phyloP scores from a whole-genome alignment of 352 stramenopile genomes.

The Pythium aristosporum region DNA sequence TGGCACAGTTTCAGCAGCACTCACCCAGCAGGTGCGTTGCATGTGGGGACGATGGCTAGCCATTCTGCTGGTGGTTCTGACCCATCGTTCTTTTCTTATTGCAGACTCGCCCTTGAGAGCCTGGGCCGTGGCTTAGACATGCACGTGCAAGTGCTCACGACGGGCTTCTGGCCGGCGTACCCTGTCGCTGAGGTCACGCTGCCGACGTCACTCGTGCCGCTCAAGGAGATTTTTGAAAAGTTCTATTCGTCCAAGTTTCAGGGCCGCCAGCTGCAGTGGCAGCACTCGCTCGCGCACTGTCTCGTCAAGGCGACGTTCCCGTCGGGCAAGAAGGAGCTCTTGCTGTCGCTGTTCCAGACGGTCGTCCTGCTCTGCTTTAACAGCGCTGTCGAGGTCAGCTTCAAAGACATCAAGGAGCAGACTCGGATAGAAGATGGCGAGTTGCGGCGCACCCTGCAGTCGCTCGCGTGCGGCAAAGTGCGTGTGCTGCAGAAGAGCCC shows the following conservation, averaged over 20 bases:
- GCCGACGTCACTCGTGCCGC: constrained; percentile 49
- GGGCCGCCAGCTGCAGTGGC: constrained; percentile 89
- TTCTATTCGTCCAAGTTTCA: constrained; percentile 91
- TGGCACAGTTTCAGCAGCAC: constrained; percentile 90
- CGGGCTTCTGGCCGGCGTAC: constrained; percentile 97
- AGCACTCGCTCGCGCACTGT: constrained; percentile 89
- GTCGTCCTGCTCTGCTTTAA: constrained; percentile 89
- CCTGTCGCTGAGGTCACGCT: constrained; percentile 82
- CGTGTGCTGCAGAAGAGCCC: constrained; percentile 86
- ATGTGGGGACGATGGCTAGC: too few relatives aligned
- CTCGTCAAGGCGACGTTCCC: constrained; percentile 87
- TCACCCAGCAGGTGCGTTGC: constrained; percentile 53
- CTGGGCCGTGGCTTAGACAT: constrained; percentile 83
- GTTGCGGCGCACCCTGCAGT: constrained; percentile 87
- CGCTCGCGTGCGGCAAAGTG: constrained; percentile 88
- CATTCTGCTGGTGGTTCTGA: too few relatives aligned
- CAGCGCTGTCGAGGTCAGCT: constrained; percentile 51
- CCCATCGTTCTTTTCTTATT: background rate
- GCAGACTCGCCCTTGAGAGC: constrained; percentile 40
- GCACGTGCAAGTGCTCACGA: constrained; percentile 97
- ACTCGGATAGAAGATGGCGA: constrained; percentile 90
- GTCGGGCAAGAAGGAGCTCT: constrained; percentile 80
- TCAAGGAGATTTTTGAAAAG: constrained; percentile 86
- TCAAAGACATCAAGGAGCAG: constrained; percentile 86
- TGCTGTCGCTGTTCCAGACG: constrained; percentile 87